Base-by-base conservation (phyloP, 805 yeast species). In the Jamesozyma hellenica region DNA sequence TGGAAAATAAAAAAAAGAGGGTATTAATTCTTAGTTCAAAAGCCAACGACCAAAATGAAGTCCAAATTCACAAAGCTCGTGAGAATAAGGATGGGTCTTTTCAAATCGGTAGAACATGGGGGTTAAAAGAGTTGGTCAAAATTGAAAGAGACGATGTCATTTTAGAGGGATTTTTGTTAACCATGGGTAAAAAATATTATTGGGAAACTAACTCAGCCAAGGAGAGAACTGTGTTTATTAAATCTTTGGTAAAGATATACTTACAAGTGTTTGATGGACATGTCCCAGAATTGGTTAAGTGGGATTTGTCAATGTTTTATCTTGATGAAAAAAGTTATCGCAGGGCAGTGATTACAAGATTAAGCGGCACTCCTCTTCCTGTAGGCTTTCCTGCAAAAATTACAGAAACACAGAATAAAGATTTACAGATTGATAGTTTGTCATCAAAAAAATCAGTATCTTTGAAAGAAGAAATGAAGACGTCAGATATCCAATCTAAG, bases 51-150 rank as follows among this genome's bases (percentile, higher is more conserved):
- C 67, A 72, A 35, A 70, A 79, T 6, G 90, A 90, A 0, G 79
- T 83, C 26, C 69, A 78, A 42, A 51, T 88, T 11, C 95, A 87
- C 56, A 88, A 90, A 60, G 95, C 94, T 2, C 78, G 94, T 51
- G 86, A 76, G 56, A 81, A 82, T 49, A 66, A 73, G 9, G 82
- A 83, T 49, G 79, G 82, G 1, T 59, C 78, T 1, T 76, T 82
- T 51, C 96, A 88, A 61, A 84, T 88, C 38, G 97, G 97, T 26
- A 73, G 96, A 52, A 82, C 94, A 3, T 88, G 97, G 97, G 78
- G 76, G 45, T 64, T 90, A 51, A 82, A 74, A 43, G 94, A 84
- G 49, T 64, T 90, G 46, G 58, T 67, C 3, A 58, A 61, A 32
- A 58, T 88, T 2, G 76, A 77, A 26, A 67, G 73, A 40, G 84